Base-by-base conservation (phyloP, 495 filamentous ascomycete species). In the Penicillium longicatenatum region DNA sequence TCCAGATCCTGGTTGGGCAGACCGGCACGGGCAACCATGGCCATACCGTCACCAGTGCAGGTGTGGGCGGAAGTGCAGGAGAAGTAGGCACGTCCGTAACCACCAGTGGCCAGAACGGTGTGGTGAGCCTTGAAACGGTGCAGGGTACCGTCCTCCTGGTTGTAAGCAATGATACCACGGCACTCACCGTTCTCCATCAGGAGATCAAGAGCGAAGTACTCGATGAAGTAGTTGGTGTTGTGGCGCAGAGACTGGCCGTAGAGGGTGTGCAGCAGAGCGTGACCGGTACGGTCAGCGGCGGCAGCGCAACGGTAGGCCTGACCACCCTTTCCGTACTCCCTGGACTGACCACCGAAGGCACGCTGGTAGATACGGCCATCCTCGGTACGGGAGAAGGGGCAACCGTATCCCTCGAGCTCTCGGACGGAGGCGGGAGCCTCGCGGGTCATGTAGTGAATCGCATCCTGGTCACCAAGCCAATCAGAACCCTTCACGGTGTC, bases 161-260 rank as follows among this genome's bases (percentile, higher is more conserved):
- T 97, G 77, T 96, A 96, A 55, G 93, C 93, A 59, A 97, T 81
- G 62, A 98, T 92, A 81, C 93, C 93, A 58, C 92, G 90, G 81
- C 93, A 98, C 73, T 91, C 89, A 54, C 94, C 94, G 69, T 92
- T 89, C 76, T 96, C 89, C 93, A 97, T 98, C 67, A 98, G 84
- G 72, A 98, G 79, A 74, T 98, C 93, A 57, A 96, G 80, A 57
- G 91, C 93, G 75, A 98, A 98, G 83, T 91, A 98, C 80, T 98
- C 93, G 70, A 98, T 97, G 80, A 98, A 97, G 83, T 97, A 98
- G 80, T 97, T 97, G 67, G 93, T 96, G 80, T 96, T 95, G 80
- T 98, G 91, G 67, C 91, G 81, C 53, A 98, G 84, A 55, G 93
- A 97, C 83, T 97, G 94, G 70, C 94, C 93, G 78, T 98, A 98